Evolutionary conservation across 257 asterid species (phyloP), one percentile per base, ranked within the genome.

Genomic region (Voacanga thouarsii): DNA sequence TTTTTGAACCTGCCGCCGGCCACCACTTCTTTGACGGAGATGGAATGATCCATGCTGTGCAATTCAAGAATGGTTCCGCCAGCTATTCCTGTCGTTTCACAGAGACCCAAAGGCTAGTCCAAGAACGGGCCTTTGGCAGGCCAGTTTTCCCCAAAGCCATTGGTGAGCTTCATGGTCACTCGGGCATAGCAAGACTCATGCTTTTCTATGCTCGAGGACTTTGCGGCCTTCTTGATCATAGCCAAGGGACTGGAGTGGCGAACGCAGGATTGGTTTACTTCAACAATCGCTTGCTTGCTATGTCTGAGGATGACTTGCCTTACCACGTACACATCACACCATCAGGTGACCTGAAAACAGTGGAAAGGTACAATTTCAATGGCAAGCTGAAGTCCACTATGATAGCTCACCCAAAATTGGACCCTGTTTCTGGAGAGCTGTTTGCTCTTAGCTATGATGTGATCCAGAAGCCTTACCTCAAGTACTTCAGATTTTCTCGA

Each of bases 1-100:
- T 87, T 7, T 89, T 89, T 78, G 97, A 92, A 83, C 99, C 99
- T 4, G 72, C 81, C 16, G 97, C 98, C 76, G 99, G 99, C 0
- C 99, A 96, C 89, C 99, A 96, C 68, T 90, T 96, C 83, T 96
- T 96, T 80, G 99, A 96, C 83, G 99, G 99, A 7, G 99, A 96
- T 75, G 99, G 99, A 67, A 96, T 96, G 99, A 87, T 96, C 74
- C 99, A 96, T 79, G 91, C 98, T 74, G 96, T 96, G 7, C 82
- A 83, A 8, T 90, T 96, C 82, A 21, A 82, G 0, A 78, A 86
- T 79, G 99, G 98, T 15, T 23, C 82, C 0, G 99, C 89, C 3
- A 88, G 94, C 86, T 96, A 96, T 51, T 84, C 97, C 0, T 92
- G 99, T 72, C 88, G 99, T 0, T 93, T 93, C 77, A 96, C 99